Percentiles rank a stretch among this genome's conserved stretches.
These are phyloP conservation scores for Spraguea lophii DNA, from an alignment of 371 early-diverging fungal species.

Conservation along the genomic window DNA sequence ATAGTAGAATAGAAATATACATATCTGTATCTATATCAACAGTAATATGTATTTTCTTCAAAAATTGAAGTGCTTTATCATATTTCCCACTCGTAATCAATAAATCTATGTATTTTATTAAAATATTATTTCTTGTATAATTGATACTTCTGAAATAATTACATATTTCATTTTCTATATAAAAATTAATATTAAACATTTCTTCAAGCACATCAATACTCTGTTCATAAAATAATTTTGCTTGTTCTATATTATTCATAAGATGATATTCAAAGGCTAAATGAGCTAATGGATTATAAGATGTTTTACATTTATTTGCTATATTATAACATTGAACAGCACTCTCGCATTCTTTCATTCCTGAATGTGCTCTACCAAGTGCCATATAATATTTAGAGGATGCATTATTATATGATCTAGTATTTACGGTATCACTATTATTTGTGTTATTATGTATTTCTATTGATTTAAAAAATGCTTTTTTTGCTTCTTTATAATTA, in stretches of 20 bases:
- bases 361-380: slow-evolving; percentile 21
- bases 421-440: too few species aligned
- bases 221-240: slow-evolving; percentile 23
- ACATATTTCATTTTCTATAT: too few species aligned
- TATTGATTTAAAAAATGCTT: slow-evolving; percentile 9
- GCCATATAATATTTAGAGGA: slow-evolving; percentile 12
- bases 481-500: slow-evolving; percentile 21
- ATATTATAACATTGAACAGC: slow-evolving; percentile 14
- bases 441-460: too few species aligned
- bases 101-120: neutral
- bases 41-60: too few species aligned
- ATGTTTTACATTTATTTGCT: slow-evolving; percentile 14
- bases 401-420: too few species aligned
- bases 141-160: too few species aligned
- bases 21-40: too few species aligned
- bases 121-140: too few species aligned
- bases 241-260: slow-evolving; percentile 20
- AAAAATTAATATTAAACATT: neutral
- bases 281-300: slow-evolving; percentile 15
- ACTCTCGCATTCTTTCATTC: slow-evolving; percentile 19
- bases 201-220: neutral
- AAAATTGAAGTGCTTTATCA: neutral
- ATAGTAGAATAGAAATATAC: too few species aligned
- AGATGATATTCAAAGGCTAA: slow-evolving; percentile 28
- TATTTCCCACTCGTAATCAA: neutral